These are phyloP conservation scores for Craspedostauros australis DNA, from an alignment of 108 stramenopile genomes.

Conservation along the genomic window DNA sequence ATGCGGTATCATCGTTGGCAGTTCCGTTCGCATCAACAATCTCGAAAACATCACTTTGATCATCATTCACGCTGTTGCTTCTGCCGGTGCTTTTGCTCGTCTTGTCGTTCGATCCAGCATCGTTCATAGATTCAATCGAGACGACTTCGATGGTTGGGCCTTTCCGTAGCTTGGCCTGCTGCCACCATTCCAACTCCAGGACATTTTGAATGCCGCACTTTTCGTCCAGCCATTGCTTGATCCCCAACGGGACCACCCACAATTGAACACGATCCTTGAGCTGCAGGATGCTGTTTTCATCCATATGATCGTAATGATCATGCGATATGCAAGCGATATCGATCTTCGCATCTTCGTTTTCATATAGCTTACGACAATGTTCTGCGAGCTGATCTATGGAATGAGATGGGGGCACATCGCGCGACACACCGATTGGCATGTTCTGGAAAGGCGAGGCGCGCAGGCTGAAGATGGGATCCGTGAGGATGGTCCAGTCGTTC, in stretches of 20 bases:
- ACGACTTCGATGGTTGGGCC: too few species aligned
- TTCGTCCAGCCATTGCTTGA: conserved; percentile 57
- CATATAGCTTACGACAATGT: conserved; percentile 49
- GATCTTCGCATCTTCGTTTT: conserved; percentile 42
- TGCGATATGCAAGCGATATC: conserved; percentile 82
- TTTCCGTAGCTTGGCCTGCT: conserved; percentile 34
- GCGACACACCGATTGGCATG: conserved; percentile 34
- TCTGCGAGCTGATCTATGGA: conserved; percentile 39
- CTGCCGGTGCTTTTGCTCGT: background rate
- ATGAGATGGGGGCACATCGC: conserved; percentile 52
- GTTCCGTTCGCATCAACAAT: background rate
- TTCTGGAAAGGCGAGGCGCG: conserved; percentile 47
- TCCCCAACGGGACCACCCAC: conserved; percentile 80
- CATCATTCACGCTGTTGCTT: too few species aligned
- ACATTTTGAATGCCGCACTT: conserved; percentile 55
- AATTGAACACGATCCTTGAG: conserved; percentile 41
- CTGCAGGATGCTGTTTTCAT: conserved; percentile 40
- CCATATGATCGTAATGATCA: conserved; percentile 87
- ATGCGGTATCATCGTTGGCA: background rate
- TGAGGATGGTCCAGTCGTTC: conserved; percentile 59
- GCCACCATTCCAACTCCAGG: conserved; percentile 91
- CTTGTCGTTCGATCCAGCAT: background rate
- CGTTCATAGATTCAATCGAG: too few species aligned
- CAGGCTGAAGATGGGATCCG: conserved; percentile 72
- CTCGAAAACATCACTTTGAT: too few species aligned